phyloP scores from a whole-genome alignment of 2,329 filamentous ascomycete species.

The Pseudogymnoascus sp. region DNA sequence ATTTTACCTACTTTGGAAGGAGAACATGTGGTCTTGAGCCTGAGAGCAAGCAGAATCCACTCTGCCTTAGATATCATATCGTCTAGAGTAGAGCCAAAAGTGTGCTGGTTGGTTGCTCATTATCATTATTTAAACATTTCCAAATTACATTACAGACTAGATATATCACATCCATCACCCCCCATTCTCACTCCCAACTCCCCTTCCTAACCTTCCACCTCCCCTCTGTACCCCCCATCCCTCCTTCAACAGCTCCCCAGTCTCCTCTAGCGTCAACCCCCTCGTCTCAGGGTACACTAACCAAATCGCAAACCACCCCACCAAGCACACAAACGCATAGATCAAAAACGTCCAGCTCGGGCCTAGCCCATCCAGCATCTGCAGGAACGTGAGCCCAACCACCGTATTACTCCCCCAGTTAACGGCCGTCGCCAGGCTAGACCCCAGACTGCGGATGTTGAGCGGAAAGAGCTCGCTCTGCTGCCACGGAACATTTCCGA shows the following conservation, averaged over 20 bases:
- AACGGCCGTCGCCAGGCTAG: conserved; percentile 67
- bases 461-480: conserved; percentile 87
- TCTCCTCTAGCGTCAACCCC: conserved; percentile 74
- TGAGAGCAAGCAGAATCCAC: background rate
- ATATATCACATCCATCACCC: background rate
- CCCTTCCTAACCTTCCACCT: background rate
- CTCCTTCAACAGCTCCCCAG: conserved; percentile 60
- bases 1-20: background rate
- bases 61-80: no score
- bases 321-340: conserved; percentile 66
- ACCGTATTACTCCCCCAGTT: conserved; percentile 87
- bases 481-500: conserved; percentile 95
- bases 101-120: no score
- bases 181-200: background rate
- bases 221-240: conserved; percentile 58
- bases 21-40: background rate
- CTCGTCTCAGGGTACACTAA: conserved; percentile 79
- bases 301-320: conserved; percentile 63
- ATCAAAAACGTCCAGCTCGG: conserved; percentile 71
- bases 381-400: conserved; percentile 78
- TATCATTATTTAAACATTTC: background rate
- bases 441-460: conserved; percentile 64
- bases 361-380: conserved; percentile 70
- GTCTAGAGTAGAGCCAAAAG: no score
- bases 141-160: background rate